Base-by-base conservation (phyloP, 768 basidiomycete genomes). In the Mycena rosella region DNA sequence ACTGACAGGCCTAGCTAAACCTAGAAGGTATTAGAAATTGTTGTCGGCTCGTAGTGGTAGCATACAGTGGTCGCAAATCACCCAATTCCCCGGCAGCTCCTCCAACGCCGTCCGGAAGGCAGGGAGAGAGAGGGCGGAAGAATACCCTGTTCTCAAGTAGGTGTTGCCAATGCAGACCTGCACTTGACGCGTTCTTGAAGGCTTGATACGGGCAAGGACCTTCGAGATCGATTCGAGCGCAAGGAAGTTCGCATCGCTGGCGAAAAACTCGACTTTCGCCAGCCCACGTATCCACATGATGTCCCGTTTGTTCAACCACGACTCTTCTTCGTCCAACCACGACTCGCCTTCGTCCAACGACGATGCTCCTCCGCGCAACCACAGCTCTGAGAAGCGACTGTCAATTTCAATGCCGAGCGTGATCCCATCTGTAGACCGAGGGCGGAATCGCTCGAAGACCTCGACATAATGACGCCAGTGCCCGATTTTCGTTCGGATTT, bases 221-320 rank as follows among this genome's bases (percentile, higher is more conserved):
- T 51, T 10, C 22, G 20, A 13, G 20, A 54, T 34, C 36, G n/a
- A n/a, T 27, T 49, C 17, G 24, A 44, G 15, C 7, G 20, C 20
- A 22, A 30, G 24, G 6, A 7, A 56, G 13, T 26, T 6, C 5
- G 2, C 5, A 10, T 13, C 47, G 5, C 3, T 8, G 7, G 32
- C 20, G 18, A 20, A 5, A 18, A 65, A 52, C 3, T 65, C n/a
- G 49, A 65, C 32, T 27, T 59, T 65, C 14, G 32, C 15, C 2
- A 59, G 51, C 15, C 57, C 64, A 17, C 22, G 27, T 6, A 65
- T 22, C 17, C 45, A 45, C 55, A 64, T 40, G n/a, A n/a, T n/a
- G n/a, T n/a, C n/a, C n/a, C n/a, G n/a, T n/a, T n/a, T n/a, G n/a
- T n/a, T n/a, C n/a, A n/a, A n/a, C n/a, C n/a, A n/a, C n/a, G n/a